phyloP scores from a whole-genome alignment of 257 asterid species.

The Lycium ferocissimum region DNA sequence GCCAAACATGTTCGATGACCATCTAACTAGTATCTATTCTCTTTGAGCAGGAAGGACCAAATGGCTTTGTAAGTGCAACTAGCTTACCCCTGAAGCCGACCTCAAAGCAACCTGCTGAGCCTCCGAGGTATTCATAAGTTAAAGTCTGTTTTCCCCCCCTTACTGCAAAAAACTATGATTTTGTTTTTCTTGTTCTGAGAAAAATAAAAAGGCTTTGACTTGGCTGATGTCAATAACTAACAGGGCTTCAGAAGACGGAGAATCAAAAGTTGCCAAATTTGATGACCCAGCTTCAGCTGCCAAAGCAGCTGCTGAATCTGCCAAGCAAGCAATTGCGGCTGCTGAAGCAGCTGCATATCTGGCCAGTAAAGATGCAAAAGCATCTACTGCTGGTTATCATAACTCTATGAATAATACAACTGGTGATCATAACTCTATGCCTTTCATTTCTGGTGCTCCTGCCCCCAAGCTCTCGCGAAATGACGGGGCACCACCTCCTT shows the following conservation, averaged over 20 bases:
- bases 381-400: slow-evolving; percentile 44
- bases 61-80: slow-evolving; percentile 69
- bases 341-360: slow-evolving; percentile 91
- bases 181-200: background rate
- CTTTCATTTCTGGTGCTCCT: slow-evolving; percentile 20
- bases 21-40: background rate
- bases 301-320: slow-evolving; percentile 78
- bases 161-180: background rate
- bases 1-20: background rate
- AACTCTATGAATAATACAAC: slow-evolving; percentile 25
- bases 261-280: slow-evolving; percentile 44
- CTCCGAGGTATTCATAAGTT: slow-evolving; percentile 39
- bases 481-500: slow-evolving; percentile 35
- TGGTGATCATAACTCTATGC: background rate
- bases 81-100: slow-evolving; percentile 69
- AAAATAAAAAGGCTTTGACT: slow-evolving; percentile 12
- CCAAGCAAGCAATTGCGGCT: slow-evolving; percentile 79
- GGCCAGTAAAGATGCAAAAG: slow-evolving; percentile 50
- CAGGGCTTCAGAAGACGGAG: slow-evolving; percentile 46
- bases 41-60: slow-evolving; percentile 74
- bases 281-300: slow-evolving; percentile 84
- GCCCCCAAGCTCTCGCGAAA: slow-evolving; percentile 32
- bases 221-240: background rate
- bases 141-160: background rate
- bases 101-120: slow-evolving; percentile 50